Evolutionary conservation across 352 stramenopile genomes (phyloP).

Genomic region (Phytophthora fragariaefolia): DNA sequence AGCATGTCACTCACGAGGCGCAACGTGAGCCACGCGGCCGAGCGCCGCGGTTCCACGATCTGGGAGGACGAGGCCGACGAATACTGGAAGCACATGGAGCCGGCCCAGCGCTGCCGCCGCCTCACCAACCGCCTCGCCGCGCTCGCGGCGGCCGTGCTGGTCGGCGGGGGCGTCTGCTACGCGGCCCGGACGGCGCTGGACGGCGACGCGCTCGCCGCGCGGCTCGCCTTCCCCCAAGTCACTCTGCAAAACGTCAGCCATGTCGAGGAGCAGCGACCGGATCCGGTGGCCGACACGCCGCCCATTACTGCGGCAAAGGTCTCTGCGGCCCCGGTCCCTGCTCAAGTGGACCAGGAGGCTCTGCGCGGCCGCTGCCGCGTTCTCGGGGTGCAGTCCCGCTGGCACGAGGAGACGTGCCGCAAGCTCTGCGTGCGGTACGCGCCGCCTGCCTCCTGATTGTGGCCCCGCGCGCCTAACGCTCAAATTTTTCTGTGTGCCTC

Average conservation of each 20-base stretch:
- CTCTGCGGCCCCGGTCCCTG: background rate
- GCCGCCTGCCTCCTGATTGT: background rate
- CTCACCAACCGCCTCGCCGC: constrained; percentile 39
- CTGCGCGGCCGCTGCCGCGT: constrained; percentile 65
- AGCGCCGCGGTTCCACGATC: constrained; percentile 50
- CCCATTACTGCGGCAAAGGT: background rate
- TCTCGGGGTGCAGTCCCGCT: constrained; percentile 67
- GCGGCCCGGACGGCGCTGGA: constrained; percentile 19
- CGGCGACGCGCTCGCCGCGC: constrained; percentile 21
- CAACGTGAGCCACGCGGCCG: constrained; percentile 41
- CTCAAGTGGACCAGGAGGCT: constrained; percentile 35
- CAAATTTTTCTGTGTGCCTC: constrained; percentile 12
- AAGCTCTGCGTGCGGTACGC: constrained; percentile 64
- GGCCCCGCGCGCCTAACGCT: background rate
- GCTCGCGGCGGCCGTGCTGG: constrained; percentile 31
- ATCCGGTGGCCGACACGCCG: background rate
- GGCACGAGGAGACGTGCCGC: constrained; percentile 76
- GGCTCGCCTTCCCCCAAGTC: constrained; percentile 9
- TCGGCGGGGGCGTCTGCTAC: constrained; percentile 31
- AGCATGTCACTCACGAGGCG: constrained; percentile 56
- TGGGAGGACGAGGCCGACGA: constrained; percentile 73
- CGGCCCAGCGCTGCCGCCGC: constrained; percentile 45
- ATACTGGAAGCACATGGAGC: constrained; percentile 83
- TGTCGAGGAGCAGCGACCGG: background rate
- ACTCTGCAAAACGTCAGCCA: constrained; percentile 17